These are phyloP conservation scores for Rhizomucor miehei DNA, from an alignment of 371 early-diverging fungal species.

Conservation along the genomic window DNA sequence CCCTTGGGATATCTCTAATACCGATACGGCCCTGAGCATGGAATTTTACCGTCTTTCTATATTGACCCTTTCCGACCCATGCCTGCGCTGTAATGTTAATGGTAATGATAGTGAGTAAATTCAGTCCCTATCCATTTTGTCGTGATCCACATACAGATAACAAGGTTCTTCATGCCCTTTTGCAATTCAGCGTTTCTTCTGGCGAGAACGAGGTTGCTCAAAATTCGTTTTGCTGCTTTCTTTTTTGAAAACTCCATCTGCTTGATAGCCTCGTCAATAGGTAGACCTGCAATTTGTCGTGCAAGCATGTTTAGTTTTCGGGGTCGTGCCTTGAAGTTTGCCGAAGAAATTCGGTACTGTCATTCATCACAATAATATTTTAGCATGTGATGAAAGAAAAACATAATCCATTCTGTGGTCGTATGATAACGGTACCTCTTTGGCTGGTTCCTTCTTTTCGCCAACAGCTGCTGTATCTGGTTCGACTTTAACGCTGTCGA, in stretches of 20 bases:
- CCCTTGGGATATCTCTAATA: conserved; percentile 70
- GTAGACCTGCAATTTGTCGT: conserved; percentile 76
- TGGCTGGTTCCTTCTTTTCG: conserved; percentile 21
- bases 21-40: conserved; percentile 87
- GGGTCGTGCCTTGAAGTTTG: conserved; percentile 73
- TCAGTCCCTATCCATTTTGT: background rate
- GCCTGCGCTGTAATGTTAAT: conserved; percentile 55
- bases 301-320: conserved; percentile 86
- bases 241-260: conserved; percentile 90
- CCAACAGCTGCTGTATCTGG: conserved; percentile 23
- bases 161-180: conserved; percentile 64
- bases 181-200: conserved; percentile 69
- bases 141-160: conserved; percentile 32
- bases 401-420: too few species aligned
- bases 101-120: background rate
- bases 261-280: conserved; percentile 76
- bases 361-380: background rate
- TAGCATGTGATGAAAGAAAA: background rate
- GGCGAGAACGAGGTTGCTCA: conserved; percentile 73
- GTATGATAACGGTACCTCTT: too few species aligned
- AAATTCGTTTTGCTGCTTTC: conserved; percentile 66
- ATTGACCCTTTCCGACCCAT: conserved; percentile 90
- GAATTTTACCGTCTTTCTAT: conserved; percentile 60
- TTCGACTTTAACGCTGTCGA: conserved; percentile 49
- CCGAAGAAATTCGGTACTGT: conserved; percentile 67